Conservation (phyloP, 768 basidiomycete genomes). For the Termitomyces sp. region DNA sequence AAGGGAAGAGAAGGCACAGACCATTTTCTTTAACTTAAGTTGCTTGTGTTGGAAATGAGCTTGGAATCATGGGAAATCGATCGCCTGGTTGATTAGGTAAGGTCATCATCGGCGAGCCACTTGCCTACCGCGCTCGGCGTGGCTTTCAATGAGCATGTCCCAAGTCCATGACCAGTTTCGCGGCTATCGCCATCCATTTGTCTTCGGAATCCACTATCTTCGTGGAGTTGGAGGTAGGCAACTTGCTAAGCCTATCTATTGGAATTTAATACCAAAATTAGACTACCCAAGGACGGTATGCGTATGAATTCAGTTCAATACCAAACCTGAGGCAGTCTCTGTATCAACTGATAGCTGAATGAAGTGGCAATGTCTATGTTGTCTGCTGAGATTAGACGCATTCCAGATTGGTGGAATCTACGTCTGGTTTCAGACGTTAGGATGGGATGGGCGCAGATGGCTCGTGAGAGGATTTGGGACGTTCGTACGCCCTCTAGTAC, state of each 20-base stretch:
- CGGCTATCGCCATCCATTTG: conserved; percentile 50
- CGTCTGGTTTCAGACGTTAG: conserved; percentile 22
- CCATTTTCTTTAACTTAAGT: neutral
- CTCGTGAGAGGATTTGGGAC: conserved; percentile 23
- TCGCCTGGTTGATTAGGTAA: neutral
- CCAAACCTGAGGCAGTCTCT: neutral
- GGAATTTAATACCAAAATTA: conserved; percentile 6
- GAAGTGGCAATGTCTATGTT: conserved; percentile 49
- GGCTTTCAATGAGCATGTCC: conserved; percentile 1
- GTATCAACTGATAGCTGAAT: conserved; percentile 27
- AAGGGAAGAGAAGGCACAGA: neutral
- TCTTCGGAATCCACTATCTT: conserved; percentile 38
- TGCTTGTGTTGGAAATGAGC: neutral
- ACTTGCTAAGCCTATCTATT: neutral
- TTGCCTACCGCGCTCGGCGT: no score
- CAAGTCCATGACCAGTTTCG: conserved; percentile 20
- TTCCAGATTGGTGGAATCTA: conserved; percentile 38
- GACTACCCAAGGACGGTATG: conserved; percentile 49
- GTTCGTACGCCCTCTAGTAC: conserved; percentile 32
- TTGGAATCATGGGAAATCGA: neutral
- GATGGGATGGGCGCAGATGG: conserved; percentile 29
- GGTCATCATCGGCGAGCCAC: neutral
- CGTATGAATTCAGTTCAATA: neutral
- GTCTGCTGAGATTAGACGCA: conserved; percentile 39
- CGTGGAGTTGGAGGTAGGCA: conserved; percentile 43